A percentile compares a stretch with the other conserved stretches of the same genome.
Evolutionary conservation across 2,329 filamentous ascomycete species (phyloP).

Genomic region (Calonectria pteridis): DNA sequence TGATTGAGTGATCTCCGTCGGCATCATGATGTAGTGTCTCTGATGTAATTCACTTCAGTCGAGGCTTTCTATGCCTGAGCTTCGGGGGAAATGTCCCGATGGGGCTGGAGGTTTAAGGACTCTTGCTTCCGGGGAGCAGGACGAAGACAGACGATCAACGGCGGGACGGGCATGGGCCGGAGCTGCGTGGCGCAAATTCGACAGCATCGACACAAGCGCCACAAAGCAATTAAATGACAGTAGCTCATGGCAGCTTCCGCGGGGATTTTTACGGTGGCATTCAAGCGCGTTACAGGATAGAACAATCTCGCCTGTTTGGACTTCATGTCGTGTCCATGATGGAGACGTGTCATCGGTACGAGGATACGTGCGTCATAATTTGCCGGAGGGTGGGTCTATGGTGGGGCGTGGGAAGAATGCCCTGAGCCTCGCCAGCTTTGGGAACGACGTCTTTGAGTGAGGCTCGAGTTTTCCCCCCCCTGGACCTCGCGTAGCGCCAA

Average conservation of each 20-base stretch:
- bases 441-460: conserved; percentile 10
- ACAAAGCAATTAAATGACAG: too few relatives aligned
- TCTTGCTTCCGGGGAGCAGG: background rate
- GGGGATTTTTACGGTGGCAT: background rate
- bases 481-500: conserved; percentile 29
- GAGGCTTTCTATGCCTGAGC: background rate
- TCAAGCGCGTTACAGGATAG: background rate
- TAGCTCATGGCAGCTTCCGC: background rate
- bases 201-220: background rate
- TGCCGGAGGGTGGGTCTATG: conserved; percentile 28
- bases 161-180: too few relatives aligned
- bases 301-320: background rate
- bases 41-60: background rate
- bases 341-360: background rate
- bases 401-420: conserved; percentile 28
- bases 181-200: background rate
- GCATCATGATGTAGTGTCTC: conserved; percentile 13
- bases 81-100: background rate
- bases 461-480: conserved; percentile 28
- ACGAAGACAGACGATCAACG: background rate
- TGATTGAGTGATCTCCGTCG: background rate
- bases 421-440: conserved; percentile 27
- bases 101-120: background rate
- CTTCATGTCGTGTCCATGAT: conserved; percentile 6
- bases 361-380: conserved; percentile 40